Evolutionary conservation across 2,329 filamentous ascomycete species (phyloP), one percentile per base, ranked within the genome.

Genomic region (Biscogniauxia mediterranea): DNA sequence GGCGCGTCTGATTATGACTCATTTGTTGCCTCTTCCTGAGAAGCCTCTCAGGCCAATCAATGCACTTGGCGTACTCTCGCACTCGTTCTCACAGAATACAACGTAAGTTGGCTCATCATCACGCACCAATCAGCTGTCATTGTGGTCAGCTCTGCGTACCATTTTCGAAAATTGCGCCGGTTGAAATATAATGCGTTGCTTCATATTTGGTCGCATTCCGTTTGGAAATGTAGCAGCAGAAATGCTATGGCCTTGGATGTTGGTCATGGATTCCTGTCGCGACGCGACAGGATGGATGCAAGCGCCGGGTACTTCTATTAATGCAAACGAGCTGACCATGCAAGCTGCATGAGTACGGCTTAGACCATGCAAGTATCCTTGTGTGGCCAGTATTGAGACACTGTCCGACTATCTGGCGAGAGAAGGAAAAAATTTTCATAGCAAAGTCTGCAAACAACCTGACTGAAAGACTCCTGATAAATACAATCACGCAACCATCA

Each of bases 251-350:
- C 32, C n/a, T 60, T 52, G 52, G 52, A 52, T 52, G 58, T 54
- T 56, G 61, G 51, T 51, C 57, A 19, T 19, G 38, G 28, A 32
- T 28, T 60, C 23, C 63, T 46, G 64, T 68, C 66, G 64, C 55
- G 58, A 61, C 60, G 60, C 61, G 60, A 64, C 62, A 59, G 61
- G 51, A 59, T 55, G 60, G 64, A 67, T 68, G 65, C 68, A 71
- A 68, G 68, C 66, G 66, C 66, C 66, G 63, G 65, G 65, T 65
- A 61, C 61, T 62, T 64, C 61, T 63, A 52, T 62, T 57, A 66
- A 71, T 70, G 69, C 67, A 71, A 67, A 62, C 67, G 61, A 65
- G 69, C 69, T 69, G 68, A 70, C 69, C 63, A 70, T 68, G 61
- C 61, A 63, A 61, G 57, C 65, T 68, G 66, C 68, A 70, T 58